Evolutionary conservation across 2,329 filamentous ascomycete species (phyloP), one percentile per base, ranked within the genome.

Genomic region (Colletotrichum echinochloae): DNA sequence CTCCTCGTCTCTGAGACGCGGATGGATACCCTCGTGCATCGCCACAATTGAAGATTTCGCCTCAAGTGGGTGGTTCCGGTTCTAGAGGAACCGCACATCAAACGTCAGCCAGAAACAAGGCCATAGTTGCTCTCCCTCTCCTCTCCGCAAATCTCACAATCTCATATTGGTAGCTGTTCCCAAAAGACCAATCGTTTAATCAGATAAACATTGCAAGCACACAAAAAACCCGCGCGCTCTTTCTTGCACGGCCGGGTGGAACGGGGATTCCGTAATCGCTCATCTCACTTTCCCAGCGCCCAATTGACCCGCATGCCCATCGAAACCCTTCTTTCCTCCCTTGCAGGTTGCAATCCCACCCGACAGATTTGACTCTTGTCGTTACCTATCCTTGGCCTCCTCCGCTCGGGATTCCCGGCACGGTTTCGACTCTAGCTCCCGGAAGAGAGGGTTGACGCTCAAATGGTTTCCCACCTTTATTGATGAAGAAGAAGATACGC

Each of bases 11-110:
- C 30, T 44, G 55, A 59, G 62, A 66, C 66, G 55, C 66, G 55
- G 66, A 69, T 69, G 55, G 66, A 69, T 69, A 39, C 48, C 48
- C 48, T 51, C 30, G 55, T 66, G 56, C 67, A 70, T 66, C 67
- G 67, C 67, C 67, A 70, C 63, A 51, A 60, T 61, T 70, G 44
- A 46, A 49, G 63, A 54, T 61, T 52, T 59, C 60, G 44, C 35
- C 49, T 67, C 56, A 41, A 67, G 46, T 41, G 56, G 49, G 46
- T 41, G 56, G 49, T 51, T 57, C 63, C 56, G 49, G 57, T 39
- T 57, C 55, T 70, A 61, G 63, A 67, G 56, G 63, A 66, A 66
- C 56, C 56, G 63, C 63, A 70, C 67, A 70, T 70, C 63, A 70
- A 67, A 70, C 67, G 56, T 60, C 57, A 62, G 44, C 57, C 63